Evolutionary conservation across 768 basidiomycete genomes (phyloP).

Genomic region (Neoboletus brunneissimus): DNA sequence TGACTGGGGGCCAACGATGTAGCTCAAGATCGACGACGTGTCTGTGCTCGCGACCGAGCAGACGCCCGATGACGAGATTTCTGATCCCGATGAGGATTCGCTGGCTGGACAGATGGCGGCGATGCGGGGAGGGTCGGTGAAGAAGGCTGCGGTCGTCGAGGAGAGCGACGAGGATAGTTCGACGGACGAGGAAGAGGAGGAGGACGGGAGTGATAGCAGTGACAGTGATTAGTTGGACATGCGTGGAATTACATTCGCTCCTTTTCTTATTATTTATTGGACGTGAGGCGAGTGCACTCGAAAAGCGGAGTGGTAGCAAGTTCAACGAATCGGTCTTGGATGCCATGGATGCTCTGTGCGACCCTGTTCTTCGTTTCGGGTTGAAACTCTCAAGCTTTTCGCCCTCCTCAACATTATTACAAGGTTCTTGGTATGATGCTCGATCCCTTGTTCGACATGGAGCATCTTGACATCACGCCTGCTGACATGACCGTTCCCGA

Average conservation of each 20-base stretch:
- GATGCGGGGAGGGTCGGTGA: constrained; percentile 87
- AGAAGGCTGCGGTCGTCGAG: constrained; percentile 48
- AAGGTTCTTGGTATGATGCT: too few relatives aligned
- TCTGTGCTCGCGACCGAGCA: constrained; percentile 53
- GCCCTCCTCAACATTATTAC: too few relatives aligned
- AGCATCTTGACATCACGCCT: too few relatives aligned
- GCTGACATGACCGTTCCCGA: too few relatives aligned
- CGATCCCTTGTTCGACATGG: too few relatives aligned
- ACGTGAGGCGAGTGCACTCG: too few relatives aligned
- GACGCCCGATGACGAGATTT: constrained; percentile 86
- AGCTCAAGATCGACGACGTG: constrained; percentile 85
- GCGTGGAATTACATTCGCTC: background rate
- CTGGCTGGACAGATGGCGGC: constrained; percentile 97
- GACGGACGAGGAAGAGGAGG: constrained; percentile 27
- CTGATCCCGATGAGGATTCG: constrained; percentile 95
- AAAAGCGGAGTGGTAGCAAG: too few relatives aligned
- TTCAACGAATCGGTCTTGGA: too few relatives aligned
- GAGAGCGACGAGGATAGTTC: constrained; percentile 28
- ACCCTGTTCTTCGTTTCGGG: too few relatives aligned
- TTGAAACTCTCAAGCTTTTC: too few relatives aligned
- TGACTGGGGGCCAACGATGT: constrained; percentile 6
- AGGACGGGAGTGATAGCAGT: constrained; percentile 15
- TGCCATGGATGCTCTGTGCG: too few relatives aligned
- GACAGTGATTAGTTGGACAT: constrained; percentile 24
- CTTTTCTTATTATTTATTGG: background rate